These are phyloP conservation scores for Brassica nigra DNA, from an alignment of 345 rosid species.

Conservation along the genomic window DNA sequence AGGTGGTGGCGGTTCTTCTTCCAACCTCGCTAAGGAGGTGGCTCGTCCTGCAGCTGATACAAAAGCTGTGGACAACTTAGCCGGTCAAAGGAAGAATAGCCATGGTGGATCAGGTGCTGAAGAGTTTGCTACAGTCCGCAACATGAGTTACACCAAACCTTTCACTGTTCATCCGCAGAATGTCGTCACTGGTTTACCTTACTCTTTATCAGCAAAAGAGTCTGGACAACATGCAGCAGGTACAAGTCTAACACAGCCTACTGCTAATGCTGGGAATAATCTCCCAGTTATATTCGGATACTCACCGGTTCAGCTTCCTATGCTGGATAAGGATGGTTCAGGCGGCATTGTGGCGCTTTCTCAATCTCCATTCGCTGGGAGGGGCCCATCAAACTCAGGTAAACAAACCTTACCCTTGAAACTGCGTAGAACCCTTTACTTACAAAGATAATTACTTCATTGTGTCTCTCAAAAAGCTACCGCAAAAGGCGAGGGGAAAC, in stretches of 20 bases:
- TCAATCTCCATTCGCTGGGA: conserved; percentile 58
- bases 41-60: conserved; percentile 53
- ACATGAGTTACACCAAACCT: conserved; percentile 52
- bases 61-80: conserved; percentile 39
- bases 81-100: conserved; percentile 40
- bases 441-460: background rate
- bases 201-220: conserved; percentile 47
- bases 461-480: conserved; percentile 32
- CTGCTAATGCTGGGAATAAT: conserved; percentile 59
- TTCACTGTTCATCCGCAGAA: conserved; percentile 55
- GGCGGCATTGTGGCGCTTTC: conserved; percentile 64
- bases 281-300: conserved; percentile 76
- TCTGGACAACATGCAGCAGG: conserved; percentile 46
- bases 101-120: conserved; percentile 44
- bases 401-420: conserved; percentile 28
- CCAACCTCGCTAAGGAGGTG: conserved; percentile 63
- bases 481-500: conserved; percentile 70
- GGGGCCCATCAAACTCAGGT: conserved; percentile 57
- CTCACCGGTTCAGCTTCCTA: conserved; percentile 80
- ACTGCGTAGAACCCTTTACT: background rate
- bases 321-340: conserved; percentile 74
- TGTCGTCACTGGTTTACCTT: conserved; percentile 49
- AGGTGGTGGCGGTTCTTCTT: conserved; percentile 76
- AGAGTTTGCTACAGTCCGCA: conserved; percentile 60
- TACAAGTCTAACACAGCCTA: conserved; percentile 51